phyloP scores from a whole-genome alignment of 106 monocot genomes.

The Platanthera zijinensis region DNA sequence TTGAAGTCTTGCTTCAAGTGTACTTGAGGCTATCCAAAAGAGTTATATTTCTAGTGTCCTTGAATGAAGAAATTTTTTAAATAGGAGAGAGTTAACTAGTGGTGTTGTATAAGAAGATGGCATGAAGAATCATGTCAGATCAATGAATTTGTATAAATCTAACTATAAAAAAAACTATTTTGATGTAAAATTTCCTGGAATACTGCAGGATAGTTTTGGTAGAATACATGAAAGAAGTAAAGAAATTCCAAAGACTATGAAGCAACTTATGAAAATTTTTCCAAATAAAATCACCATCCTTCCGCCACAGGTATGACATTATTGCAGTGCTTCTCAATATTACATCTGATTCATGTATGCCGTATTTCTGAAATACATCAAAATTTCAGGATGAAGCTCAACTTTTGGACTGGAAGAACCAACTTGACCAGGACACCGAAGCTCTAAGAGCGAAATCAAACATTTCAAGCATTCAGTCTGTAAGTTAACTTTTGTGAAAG shows the following conservation, averaged over 20 bases:
- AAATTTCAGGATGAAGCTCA: conserved; percentile 64
- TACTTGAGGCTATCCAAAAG: background rate
- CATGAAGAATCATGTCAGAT: background rate
- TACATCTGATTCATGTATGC: background rate
- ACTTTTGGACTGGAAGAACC: conserved; percentile 77
- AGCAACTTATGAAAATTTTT: conserved; percentile 79
- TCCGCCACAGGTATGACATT: conserved; percentile 63
- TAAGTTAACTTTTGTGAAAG: conserved; percentile 35
- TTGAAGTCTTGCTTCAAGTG: background rate
- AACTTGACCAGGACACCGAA: conserved; percentile 83
- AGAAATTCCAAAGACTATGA: conserved; percentile 76
- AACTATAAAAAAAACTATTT: background rate
- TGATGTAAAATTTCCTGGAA: background rate
- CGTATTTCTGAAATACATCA: conserved; percentile 1
- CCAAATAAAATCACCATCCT: conserved; percentile 86
- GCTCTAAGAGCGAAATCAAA: conserved; percentile 87
- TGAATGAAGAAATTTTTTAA: background rate
- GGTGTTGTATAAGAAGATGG: background rate
- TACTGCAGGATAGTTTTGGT: conserved; percentile 73
- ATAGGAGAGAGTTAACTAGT: background rate
- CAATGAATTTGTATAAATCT: background rate
- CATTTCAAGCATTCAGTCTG: conserved; percentile 54
- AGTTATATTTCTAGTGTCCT: background rate
- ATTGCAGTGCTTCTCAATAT: background rate
- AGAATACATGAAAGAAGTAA: conserved; percentile 81